These are phyloP conservation scores for Pulveroboletus frians DNA, from an alignment of 768 basidiomycete genomes.

Conservation along the genomic window DNA sequence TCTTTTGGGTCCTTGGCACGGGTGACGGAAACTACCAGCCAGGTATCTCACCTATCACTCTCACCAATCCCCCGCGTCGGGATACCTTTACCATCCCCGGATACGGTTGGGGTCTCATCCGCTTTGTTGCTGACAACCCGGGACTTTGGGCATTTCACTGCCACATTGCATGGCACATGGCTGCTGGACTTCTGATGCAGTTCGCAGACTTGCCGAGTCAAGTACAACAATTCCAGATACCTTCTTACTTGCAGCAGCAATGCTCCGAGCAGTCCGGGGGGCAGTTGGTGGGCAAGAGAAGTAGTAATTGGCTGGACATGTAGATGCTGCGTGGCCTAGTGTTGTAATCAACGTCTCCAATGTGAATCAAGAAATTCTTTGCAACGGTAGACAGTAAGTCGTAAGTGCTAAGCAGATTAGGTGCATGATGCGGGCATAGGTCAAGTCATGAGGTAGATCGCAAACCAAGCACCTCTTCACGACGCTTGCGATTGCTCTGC, in stretches of 20 bases:
- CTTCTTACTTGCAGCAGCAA: constrained; percentile 31
- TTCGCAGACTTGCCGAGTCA: constrained; percentile 35
- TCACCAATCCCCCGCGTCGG: constrained; percentile 36
- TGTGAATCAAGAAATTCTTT: not conserved
- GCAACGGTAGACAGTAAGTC: not conserved
- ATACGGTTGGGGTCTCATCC: constrained; percentile 34
- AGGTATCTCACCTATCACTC: constrained; percentile 26
- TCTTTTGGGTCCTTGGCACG: constrained; percentile 33
- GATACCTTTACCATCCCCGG: constrained; percentile 40
- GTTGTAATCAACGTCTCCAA: not conserved
- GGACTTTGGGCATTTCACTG: constrained; percentile 46
- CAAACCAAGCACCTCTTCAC: constrained; percentile 24
- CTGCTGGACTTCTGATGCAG: constrained; percentile 38
- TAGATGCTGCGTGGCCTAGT: not conserved
- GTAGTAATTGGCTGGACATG: constrained; percentile 15
- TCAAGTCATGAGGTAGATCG: constrained; percentile 5
- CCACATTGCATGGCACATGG: constrained; percentile 38
- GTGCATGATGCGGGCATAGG: not conserved
- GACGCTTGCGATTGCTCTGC: constrained; percentile 23
- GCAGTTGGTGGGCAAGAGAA: constrained; percentile 14
- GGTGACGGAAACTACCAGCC: constrained; percentile 33
- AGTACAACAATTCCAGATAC: constrained; percentile 32
- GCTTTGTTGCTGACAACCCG: constrained; percentile 41
- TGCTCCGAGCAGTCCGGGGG: constrained; percentile 32
- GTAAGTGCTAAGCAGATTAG: not conserved